Evolutionary conservation across 352 stramenopile genomes (phyloP).

Genomic region (Phytophthora quininea): DNA sequence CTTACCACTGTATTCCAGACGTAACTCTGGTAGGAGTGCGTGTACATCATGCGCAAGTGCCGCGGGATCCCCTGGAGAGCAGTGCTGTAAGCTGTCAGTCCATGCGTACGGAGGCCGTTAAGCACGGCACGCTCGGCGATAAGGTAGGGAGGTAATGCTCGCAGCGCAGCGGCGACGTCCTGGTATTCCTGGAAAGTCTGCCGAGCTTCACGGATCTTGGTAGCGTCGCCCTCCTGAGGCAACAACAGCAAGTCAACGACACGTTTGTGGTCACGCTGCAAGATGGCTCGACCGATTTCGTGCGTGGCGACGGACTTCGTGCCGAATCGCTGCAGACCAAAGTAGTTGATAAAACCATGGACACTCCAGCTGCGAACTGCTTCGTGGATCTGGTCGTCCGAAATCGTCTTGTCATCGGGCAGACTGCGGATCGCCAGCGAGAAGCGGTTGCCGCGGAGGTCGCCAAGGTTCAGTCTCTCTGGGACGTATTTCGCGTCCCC

Average conservation of each 20-base stretch:
- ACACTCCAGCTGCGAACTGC: slow-evolving; percentile 76
- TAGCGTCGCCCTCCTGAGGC: slow-evolving; percentile 77
- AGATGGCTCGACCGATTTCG: slow-evolving; percentile 92
- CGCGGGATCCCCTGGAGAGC: slow-evolving; percentile 83
- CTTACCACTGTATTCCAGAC: slow-evolving; percentile 95
- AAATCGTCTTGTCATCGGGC: slow-evolving; percentile 53
- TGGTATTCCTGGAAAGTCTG: slow-evolving; percentile 68
- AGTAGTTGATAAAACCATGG: slow-evolving; percentile 98
- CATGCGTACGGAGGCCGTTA: slow-evolving; percentile 63
- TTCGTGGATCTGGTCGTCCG: slow-evolving; percentile 62
- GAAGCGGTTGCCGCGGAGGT: slow-evolving; percentile 95
- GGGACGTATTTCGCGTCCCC: slow-evolving; percentile 93
- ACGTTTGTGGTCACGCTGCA: slow-evolving; percentile 92
- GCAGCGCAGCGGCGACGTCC: slow-evolving; percentile 61
- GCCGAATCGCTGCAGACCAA: slow-evolving; percentile 97
- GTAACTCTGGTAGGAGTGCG: slow-evolving; percentile 94
- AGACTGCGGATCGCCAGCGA: slow-evolving; percentile 94
- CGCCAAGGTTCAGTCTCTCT: slow-evolving; percentile 92
- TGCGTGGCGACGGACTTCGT: slow-evolving; percentile 89
- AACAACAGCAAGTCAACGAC: slow-evolving; percentile 92
- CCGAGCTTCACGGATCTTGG: slow-evolving; percentile 73
- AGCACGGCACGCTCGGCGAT: slow-evolving; percentile 81
- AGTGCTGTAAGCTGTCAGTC: slow-evolving; percentile 57
- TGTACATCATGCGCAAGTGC: slow-evolving; percentile 92
- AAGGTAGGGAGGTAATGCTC: slow-evolving; percentile 77